These are phyloP conservation scores for Aspergillus tubingensis DNA, from an alignment of 2,329 filamentous ascomycete species.

Conservation along the genomic window DNA sequence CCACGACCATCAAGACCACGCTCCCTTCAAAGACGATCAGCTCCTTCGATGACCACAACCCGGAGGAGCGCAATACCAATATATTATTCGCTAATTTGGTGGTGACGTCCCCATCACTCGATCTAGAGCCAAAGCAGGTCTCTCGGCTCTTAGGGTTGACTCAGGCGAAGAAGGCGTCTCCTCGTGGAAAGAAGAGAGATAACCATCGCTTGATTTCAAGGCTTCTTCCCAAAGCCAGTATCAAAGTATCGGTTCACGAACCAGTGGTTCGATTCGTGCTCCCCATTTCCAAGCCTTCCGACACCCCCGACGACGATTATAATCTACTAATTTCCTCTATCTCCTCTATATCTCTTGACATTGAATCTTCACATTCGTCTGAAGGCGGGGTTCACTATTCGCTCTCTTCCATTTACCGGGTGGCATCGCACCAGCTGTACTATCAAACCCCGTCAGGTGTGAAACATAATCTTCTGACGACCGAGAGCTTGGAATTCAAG, in stretches of 20 bases:
- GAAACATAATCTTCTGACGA: slow-evolving; percentile 83
- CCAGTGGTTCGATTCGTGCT: slow-evolving; percentile 88
- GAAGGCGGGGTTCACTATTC: slow-evolving; percentile 85
- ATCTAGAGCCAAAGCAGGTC: slow-evolving; percentile 88
- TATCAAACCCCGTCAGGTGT: slow-evolving; percentile 85
- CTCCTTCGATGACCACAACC: slow-evolving; percentile 67
- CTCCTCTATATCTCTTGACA: slow-evolving; percentile 87
- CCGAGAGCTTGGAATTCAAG: slow-evolving; percentile 85
- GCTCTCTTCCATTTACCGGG: slow-evolving; percentile 74
- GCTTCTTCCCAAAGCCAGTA: slow-evolving; percentile 87
- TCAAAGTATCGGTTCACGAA: slow-evolving; percentile 96
- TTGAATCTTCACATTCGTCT: slow-evolving; percentile 92
- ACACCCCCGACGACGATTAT: slow-evolving; percentile 72
- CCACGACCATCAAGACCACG: slow-evolving; percentile 90
- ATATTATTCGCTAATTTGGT: slow-evolving; percentile 96
- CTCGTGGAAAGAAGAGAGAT: slow-evolving; percentile 47
- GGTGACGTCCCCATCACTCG: slow-evolving; percentile 90
- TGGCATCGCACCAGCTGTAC: slow-evolving; percentile 86
- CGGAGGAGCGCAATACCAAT: slow-evolving; percentile 87
- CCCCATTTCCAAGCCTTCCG: slow-evolving; percentile 67
- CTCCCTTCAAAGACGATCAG: slow-evolving; percentile 92
- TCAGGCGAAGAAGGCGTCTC: slow-evolving; percentile 55
- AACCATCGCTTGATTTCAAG: slow-evolving; percentile 75
- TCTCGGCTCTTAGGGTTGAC: slow-evolving; percentile 79
- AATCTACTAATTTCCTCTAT: slow-evolving; percentile 94